A percentile compares a stretch with the other conserved stretches of the same genome.
Evolutionary conservation across 208 protist species (phyloP).

Genomic region (Phytomonas francai): DNA sequence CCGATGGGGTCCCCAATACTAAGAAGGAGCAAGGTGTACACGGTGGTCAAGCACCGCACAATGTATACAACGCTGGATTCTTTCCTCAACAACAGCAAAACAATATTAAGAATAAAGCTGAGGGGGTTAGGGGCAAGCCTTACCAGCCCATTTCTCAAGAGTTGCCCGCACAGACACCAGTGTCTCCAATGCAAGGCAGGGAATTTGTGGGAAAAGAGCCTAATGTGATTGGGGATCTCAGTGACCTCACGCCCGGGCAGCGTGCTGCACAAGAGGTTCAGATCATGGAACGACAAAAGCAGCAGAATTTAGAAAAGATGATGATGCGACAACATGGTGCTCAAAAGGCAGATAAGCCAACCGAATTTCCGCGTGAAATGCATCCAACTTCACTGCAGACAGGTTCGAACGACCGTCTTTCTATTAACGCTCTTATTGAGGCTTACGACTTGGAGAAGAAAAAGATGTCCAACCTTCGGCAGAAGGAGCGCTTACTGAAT

Average conservation of each 20-base stretch:
- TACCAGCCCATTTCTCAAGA: background rate
- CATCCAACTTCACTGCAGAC: background rate
- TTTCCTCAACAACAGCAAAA: background rate
- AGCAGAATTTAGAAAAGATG: background rate
- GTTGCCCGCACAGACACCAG: background rate
- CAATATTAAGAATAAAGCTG: background rate
- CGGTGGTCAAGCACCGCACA: background rate
- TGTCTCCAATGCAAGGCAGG: background rate
- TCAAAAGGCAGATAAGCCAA: background rate
- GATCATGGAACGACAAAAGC: background rate
- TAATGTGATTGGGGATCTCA: background rate
- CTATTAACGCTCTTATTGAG: background rate
- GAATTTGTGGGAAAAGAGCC: background rate
- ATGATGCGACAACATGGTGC: background rate
- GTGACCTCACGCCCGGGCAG: conserved; percentile 7
- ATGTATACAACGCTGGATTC: background rate
- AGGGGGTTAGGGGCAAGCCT: background rate
- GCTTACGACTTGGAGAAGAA: background rate
- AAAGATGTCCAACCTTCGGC: background rate
- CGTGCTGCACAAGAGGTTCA: conserved; percentile 5
- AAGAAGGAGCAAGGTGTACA: background rate
- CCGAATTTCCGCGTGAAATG: background rate
- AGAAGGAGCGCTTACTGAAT: background rate
- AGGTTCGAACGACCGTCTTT: background rate
- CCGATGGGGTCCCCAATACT: background rate